These are phyloP conservation scores for Chlamydomonas sphaeroides DNA, from an alignment of 139 green algal genomes.

Conservation along the genomic window DNA sequence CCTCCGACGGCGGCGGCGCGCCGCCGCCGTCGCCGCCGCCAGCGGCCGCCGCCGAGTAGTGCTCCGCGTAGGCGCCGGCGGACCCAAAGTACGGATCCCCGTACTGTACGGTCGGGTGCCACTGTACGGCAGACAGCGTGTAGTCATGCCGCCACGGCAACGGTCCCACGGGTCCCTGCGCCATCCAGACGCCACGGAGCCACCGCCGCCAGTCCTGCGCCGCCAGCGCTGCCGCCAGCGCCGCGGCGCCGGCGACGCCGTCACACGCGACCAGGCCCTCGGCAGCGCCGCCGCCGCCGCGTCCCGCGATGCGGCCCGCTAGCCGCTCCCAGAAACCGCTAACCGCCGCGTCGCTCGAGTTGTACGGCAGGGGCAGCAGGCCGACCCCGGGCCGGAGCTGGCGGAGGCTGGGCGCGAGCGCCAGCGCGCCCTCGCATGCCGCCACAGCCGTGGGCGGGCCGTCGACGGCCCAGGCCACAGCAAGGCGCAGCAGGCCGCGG, in stretches of 20 bases:
- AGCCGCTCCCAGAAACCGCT: background rate
- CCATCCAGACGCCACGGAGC: background rate
- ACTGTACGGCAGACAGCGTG: slow-evolving; percentile 11
- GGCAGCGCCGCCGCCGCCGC: background rate
- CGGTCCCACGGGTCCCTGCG: background rate
- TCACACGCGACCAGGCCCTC: slow-evolving; percentile 10
- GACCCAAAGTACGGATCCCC: slow-evolving; percentile 6
- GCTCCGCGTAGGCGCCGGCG: background rate
- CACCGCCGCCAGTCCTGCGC: background rate
- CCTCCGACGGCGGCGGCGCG: background rate
- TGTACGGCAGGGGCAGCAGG: background rate
- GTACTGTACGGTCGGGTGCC: background rate
- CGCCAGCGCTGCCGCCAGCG: background rate
- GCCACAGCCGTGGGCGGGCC: background rate
- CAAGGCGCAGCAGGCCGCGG: background rate
- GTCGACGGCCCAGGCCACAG: background rate
- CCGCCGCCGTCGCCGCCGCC: background rate
- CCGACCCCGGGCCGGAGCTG: background rate
- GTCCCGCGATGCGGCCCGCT: background rate
- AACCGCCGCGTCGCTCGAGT: background rate
- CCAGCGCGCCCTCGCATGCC: background rate
- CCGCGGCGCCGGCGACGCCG: background rate
- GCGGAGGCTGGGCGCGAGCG: background rate
- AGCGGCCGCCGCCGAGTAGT: background rate
- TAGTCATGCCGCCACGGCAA: background rate